Evolutionary conservation across 257 asterid genomes (phyloP), one percentile per base, ranked within the genome.

Genomic region (Gentiana straminea): DNA sequence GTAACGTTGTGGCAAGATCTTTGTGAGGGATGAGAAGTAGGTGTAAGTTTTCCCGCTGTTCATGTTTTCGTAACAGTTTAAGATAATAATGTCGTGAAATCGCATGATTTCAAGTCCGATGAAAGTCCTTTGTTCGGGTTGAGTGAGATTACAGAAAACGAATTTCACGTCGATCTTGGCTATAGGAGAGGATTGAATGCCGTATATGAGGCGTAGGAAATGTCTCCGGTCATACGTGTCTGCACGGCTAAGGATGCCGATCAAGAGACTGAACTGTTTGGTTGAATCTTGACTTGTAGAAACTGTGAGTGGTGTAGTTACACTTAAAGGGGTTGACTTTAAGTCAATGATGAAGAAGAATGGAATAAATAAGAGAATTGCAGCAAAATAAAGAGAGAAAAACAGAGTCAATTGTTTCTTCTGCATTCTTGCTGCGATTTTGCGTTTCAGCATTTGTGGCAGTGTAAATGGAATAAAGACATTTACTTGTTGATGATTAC

Each of bases 171-270:
- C 83, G 6, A 84, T 77, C 33, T 36, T 69, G 12, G 93, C 86
- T 7, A 67, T 7, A 45, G 73, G 43, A 6, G 80, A 57, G 36
- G 81, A 61, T 35, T 82, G 93, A 2, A 68, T 70, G 12, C 80
- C 94, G 57, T 87, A 84, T 4, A 84, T 24, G 63, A 87, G 84
- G 56, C 93, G 89, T 65, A 87, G 89, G 73, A 87, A 82, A 71
- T 82, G 85, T 59, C 93, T 85, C 5, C 74, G 86, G 2, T 78
- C 92, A 53, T 84, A 80, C 4, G 55, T 57, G 8, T 74, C 84
- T 2, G 96, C 78, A 0, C 72, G 81, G 2, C 84, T 84, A 60
- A 87, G 81, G 67, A 87, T 67, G 35, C 94, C 88, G 2, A 82
- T 70, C 34, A 84, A 35, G 58, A 84, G 84, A 66, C 60, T 70